Percentiles rank a stretch among this genome's conserved stretches.
Evolutionary conservation across 2,329 filamentous ascomycete genomes (phyloP).

Genomic region (Xylaria arbuscula): DNA sequence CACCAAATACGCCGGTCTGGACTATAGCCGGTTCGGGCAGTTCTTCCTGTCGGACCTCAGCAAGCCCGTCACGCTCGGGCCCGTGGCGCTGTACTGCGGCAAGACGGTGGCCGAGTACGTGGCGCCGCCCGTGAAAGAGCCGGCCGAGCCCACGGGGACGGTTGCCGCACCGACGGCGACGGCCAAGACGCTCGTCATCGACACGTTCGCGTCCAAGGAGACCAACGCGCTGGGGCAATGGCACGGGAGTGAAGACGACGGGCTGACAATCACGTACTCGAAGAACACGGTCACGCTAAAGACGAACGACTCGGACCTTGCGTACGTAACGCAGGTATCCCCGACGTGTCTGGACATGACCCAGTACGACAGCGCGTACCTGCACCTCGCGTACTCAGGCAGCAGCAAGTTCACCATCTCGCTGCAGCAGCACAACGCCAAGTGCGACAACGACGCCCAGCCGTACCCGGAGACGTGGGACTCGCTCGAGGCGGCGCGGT

Average conservation of each 20-base stretch:
- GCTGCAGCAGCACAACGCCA: conserved; percentile 73
- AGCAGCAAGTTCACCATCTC: conserved; percentile 72
- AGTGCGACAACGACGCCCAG: conserved; percentile 64
- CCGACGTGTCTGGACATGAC: conserved; percentile 66
- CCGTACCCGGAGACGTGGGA: conserved; percentile 77
- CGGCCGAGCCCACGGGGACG: conserved; percentile 58
- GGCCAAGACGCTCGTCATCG: conserved; percentile 66
- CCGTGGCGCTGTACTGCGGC: conserved; percentile 69
- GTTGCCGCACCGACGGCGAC: conserved; percentile 62
- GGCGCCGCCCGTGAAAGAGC: conserved; percentile 55
- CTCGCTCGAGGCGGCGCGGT: conserved; percentile 71
- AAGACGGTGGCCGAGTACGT: conserved; percentile 60
- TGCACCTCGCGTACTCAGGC: conserved; percentile 73
- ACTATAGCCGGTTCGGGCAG: conserved; percentile 63
- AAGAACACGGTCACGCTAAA: conserved; percentile 64
- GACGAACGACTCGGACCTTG: conserved; percentile 69
- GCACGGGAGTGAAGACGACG: conserved; percentile 73
- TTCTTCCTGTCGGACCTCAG: conserved; percentile 62
- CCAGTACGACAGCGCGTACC: conserved; percentile 65
- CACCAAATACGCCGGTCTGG: conserved; percentile 61
- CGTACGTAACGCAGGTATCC: conserved; percentile 69
- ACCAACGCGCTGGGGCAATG: conserved; percentile 71
- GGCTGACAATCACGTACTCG: conserved; percentile 61
- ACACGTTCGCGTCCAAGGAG: conserved; percentile 65
- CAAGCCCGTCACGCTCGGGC: conserved; percentile 62